Conservation (phyloP, 1,284 basidiomycete genomes). For the Ustilago curta region DNA sequence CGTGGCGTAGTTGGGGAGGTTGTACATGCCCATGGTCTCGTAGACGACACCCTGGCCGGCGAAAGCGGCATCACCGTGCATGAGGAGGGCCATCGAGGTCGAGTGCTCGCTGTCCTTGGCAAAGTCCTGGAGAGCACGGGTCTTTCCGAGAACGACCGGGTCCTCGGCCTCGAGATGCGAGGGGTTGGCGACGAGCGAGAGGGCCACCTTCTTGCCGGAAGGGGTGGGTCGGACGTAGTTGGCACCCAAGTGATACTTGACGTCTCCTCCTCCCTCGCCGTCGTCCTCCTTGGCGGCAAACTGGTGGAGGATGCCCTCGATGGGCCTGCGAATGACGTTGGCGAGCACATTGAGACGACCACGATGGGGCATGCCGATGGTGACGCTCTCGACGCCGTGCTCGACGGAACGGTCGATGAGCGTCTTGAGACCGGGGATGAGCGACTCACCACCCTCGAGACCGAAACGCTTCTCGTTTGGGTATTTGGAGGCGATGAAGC, state of each 20-base stretch:
- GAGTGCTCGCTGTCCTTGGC: constrained; percentile 80
- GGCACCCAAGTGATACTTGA: constrained; percentile 98
- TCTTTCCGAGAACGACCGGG: constrained; percentile 97
- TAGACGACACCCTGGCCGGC: constrained; percentile 98
- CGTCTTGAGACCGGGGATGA: constrained; percentile 99
- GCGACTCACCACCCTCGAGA: constrained; percentile 95
- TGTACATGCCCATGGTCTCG: constrained; percentile 99
- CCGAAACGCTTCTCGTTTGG: constrained; percentile 99
- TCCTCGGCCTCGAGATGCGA: constrained; percentile 98
- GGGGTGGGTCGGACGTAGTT: constrained; percentile 99
- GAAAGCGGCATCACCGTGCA: constrained; percentile 99
- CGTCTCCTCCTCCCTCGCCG: constrained; percentile 84
- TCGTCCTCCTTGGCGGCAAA: constrained; percentile 76
- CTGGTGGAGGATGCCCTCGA: constrained; percentile 98
- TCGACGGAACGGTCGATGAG: constrained; percentile 98
- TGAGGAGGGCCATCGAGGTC: constrained; percentile 82
- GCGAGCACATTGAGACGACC: constrained; percentile 97
- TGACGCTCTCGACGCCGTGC: constrained; percentile 92
- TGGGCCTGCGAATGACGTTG: constrained; percentile 98
- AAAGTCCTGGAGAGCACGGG: constrained; percentile 94
- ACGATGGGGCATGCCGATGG: constrained; percentile 99
- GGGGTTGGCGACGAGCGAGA: constrained; percentile 98
- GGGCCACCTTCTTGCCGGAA: constrained; percentile 94
- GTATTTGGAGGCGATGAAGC: constrained; percentile 97
- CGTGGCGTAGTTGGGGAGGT: constrained; percentile 92